Evolutionary conservation across 176 grass and related monocot genomes (phyloP), one percentile per base, ranked within the genome.

Genomic region (Musa beccarii): DNA sequence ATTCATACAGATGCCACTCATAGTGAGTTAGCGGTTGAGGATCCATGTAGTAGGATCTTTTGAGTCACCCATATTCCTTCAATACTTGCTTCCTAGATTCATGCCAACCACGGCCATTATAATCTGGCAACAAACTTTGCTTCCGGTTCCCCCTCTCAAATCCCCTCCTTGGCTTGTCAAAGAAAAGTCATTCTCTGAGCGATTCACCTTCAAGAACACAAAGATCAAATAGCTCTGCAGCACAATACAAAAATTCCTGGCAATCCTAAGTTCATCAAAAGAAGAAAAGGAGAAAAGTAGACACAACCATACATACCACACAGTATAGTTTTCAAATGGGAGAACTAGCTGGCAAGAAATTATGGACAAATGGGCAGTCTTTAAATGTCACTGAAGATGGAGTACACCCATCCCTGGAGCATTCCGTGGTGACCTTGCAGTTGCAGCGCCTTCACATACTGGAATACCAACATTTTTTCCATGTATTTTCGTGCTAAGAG

Each of bases 21-120:
- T 59, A 79, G 68, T 61, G 66, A n/a, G 5, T 61, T 52, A 70
- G 77, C 13, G 77, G 77, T 61, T 79, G 77, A 56, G 77, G 77
- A 70, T 79, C 77, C 77, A 79, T 71, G 67, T 79, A 79, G 66
- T 79, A 79, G 53, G 66, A 79, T 54, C 77, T 79, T 55, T 71
- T 79, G n/a, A 79, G 21, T 23, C 77, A 66, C 55, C 77, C 66
- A 55, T 50, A 79, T 24, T 79, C 77, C 53, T 79, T 79, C 77
- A 79, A 71, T 29, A 79, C 63, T 57, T 79, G 77, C 66, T 79
- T 79, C 29, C 77, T 79, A 50, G 77, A 79, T 79, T 79, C 77
- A 79, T 79, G 77, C 77, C 77, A 79, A 50, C 77, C 66, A 69
- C 77, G 66, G 15, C 77, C 77, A 79, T n/a, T 71, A 25, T 79